Conservation (phyloP, 108 stramenopile genomes). For the Cyclotella atomus region DNA sequence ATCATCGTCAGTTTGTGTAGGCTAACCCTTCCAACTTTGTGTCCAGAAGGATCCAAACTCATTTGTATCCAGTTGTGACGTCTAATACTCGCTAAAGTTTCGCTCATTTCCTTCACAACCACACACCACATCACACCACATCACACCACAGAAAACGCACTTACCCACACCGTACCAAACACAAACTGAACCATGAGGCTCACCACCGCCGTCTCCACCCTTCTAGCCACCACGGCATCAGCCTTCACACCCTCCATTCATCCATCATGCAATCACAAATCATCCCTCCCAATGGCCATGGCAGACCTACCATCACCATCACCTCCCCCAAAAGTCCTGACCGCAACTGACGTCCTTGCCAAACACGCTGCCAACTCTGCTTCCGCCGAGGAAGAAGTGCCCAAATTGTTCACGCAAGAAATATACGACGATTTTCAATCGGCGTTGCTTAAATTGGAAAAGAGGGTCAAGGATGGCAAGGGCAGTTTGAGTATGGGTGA, state of each 20-base stretch:
- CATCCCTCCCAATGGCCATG: background rate
- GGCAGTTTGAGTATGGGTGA: slow-evolving; percentile 57
- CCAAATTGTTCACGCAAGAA: slow-evolving; percentile 65
- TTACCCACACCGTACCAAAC: no score
- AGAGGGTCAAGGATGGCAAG: slow-evolving; percentile 64
- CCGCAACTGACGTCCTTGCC: background rate
- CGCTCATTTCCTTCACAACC: background rate
- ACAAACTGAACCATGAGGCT: slow-evolving; percentile 11
- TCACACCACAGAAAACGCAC: background rate
- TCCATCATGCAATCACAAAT: background rate
- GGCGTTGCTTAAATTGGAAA: slow-evolving; percentile 61
- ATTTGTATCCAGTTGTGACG: no score
- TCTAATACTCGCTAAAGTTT: no score
- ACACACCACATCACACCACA: background rate
- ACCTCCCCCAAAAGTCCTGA: background rate
- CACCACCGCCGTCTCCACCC: slow-evolving; percentile 8
- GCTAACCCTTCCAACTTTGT: no score
- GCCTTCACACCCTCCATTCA: slow-evolving; percentile 9
- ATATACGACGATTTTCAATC: slow-evolving; percentile 68
- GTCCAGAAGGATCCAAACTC: no score
- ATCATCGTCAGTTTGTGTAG: no score
- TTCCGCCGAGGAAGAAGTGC: slow-evolving; percentile 44
- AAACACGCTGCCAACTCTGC: background rate
- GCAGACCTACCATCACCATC: background rate
- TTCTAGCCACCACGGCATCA: slow-evolving; percentile 5